These are phyloP conservation scores for Mycena polygramma DNA, from an alignment of 768 basidiomycete species.

Conservation along the genomic window DNA sequence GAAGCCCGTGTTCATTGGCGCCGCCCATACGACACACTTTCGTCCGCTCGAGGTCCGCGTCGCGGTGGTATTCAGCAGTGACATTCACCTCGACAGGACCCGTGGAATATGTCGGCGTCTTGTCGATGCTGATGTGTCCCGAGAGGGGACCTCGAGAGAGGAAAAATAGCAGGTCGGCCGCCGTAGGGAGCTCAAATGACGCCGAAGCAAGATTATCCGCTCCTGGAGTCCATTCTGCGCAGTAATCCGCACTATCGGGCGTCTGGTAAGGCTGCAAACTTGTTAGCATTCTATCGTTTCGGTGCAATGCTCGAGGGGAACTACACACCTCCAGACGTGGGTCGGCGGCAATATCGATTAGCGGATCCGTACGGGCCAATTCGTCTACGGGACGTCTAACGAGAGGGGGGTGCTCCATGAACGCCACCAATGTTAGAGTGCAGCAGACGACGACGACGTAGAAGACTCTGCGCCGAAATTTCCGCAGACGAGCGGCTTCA, in stretches of 20 bases:
- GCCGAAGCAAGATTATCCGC: not conserved
- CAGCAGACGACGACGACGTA: not conserved
- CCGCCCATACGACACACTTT: slow-evolving; percentile 22
- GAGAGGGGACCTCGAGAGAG: slow-evolving; percentile 24
- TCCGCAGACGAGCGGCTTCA: not conserved
- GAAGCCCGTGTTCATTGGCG: slow-evolving; percentile 11
- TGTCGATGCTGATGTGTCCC: slow-evolving; percentile 6
- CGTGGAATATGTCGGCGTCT: not conserved
- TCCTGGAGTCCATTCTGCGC: slow-evolving; percentile 9
- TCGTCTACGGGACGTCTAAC: not conserved
- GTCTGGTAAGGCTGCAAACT: slow-evolving; percentile 16
- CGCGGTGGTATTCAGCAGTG: slow-evolving; percentile 5
- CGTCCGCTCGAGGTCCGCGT: slow-evolving; percentile 1
- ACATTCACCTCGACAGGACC: slow-evolving; percentile 23
- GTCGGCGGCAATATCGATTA: slow-evolving; percentile 9
- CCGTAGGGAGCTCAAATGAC: slow-evolving; percentile 20
- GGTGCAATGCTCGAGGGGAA: not conserved
- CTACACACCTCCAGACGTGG: slow-evolving; percentile 17
- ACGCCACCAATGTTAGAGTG: not conserved
- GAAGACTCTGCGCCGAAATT: slow-evolving; percentile 1
- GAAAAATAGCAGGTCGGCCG: slow-evolving; percentile 22
- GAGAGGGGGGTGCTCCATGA: not conserved
- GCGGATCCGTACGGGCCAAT: not conserved
- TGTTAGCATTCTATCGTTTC: not conserved
- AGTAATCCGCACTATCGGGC: slow-evolving; percentile 22